A percentile compares a stretch with the other conserved stretches of the same genome.
These are phyloP conservation scores for Neurospora pannonica DNA, from an alignment of 495 filamentous ascomycete species.

Conservation along the genomic window DNA sequence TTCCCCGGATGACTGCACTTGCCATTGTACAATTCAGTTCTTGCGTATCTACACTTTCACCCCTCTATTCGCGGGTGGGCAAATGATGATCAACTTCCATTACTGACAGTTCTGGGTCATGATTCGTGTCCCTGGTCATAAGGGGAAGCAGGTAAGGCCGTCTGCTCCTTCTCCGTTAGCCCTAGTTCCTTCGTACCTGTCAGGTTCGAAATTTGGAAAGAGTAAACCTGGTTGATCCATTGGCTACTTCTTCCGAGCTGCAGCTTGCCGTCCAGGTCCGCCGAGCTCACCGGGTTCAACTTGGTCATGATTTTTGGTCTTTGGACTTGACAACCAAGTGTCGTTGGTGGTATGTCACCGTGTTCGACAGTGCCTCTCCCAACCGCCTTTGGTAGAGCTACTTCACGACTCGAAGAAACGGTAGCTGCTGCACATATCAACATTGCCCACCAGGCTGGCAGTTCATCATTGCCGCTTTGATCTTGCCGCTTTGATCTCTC, in stretches of 20 bases:
- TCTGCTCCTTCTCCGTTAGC: neutral
- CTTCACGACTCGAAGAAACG: neutral
- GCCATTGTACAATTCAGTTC: neutral
- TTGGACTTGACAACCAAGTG: neutral
- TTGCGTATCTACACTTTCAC: neutral
- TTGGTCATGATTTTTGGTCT: neutral
- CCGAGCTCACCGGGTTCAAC: neutral
- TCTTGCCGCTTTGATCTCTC: neutral
- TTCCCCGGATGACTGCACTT: neutral
- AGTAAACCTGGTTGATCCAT: neutral
- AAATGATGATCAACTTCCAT: neutral
- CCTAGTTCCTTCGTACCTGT: neutral
- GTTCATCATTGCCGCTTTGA: too few species aligned
- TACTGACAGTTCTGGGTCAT: neutral
- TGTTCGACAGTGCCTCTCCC: neutral
- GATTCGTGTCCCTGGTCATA: neutral
- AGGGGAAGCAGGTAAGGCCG: neutral
- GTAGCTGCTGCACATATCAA: neutral
- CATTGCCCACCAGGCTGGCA: too few species aligned
- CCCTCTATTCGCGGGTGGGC: neutral
- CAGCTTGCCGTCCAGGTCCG: neutral
- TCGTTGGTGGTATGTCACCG: neutral
- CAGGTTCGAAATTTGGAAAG: neutral
- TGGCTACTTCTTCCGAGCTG: neutral
- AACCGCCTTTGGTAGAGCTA: neutral